A percentile compares a stretch with the other conserved stretches of the same genome.
phyloP scores from a whole-genome alignment of 1,284 basidiomycete species.

The Blastosporella zonata region DNA sequence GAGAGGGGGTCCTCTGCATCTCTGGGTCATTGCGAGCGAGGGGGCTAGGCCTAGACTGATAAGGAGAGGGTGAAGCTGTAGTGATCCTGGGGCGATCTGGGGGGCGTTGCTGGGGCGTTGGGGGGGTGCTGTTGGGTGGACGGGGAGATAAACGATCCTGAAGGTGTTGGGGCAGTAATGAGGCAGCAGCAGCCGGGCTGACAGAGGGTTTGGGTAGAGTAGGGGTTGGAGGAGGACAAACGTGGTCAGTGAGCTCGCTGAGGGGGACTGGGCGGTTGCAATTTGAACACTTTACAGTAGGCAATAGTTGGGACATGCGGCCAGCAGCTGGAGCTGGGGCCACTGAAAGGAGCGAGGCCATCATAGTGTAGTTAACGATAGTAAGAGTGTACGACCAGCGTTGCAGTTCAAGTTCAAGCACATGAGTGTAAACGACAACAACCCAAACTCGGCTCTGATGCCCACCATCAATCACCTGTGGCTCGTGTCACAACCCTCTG shows the following conservation, averaged over 20 bases:
- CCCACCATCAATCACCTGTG: too few species aligned
- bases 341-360: slow-evolving; percentile 42
- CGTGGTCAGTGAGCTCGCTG: slow-evolving; percentile 68
- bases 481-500: too few species aligned
- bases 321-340: slow-evolving; percentile 26
- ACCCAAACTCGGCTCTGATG: not conserved
- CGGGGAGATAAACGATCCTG: slow-evolving; percentile 32
- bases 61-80: too few species aligned
- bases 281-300: slow-evolving; percentile 79
- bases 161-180: slow-evolving; percentile 35
- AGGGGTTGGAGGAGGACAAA: slow-evolving; percentile 55
- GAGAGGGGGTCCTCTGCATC: too few species aligned
- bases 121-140: slow-evolving; percentile 21
- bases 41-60: too few species aligned
- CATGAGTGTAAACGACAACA: slow-evolving; percentile 2
- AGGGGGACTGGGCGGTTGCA: slow-evolving; percentile 70
- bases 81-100: too few species aligned
- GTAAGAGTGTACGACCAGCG: slow-evolving; percentile 24
- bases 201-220: slow-evolving; percentile 34
- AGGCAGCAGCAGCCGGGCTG: slow-evolving; percentile 31
- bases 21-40: too few species aligned
- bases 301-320: slow-evolving; percentile 73
- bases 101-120: too few species aligned
- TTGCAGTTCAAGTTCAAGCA: slow-evolving; percentile 3
- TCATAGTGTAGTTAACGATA: slow-evolving; percentile 26